Percentiles rank a stretch among this genome's conserved stretches.
Evolutionary conservation across 257 asterid genomes (phyloP).

Genomic region (Penstemon newberryi): DNA sequence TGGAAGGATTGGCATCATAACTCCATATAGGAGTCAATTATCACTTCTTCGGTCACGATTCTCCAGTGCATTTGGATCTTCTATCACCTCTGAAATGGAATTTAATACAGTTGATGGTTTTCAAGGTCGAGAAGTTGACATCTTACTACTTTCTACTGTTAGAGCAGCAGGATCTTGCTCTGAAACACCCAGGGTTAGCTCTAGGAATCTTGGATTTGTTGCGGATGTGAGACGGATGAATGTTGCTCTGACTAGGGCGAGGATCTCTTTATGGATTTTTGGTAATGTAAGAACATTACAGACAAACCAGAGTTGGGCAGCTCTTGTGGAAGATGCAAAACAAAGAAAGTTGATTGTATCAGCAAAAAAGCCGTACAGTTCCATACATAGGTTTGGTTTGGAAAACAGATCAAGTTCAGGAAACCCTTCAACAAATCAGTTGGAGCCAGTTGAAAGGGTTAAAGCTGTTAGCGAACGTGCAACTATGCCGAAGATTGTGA

Average conservation of each 20-base stretch:
- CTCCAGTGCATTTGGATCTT: constrained; percentile 83
- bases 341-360: constrained; percentile 63
- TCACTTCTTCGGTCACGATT: constrained; percentile 78
- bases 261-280: constrained; percentile 79
- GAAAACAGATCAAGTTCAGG: constrained; percentile 37
- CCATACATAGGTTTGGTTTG: constrained; percentile 35
- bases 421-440: constrained; percentile 37
- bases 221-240: constrained; percentile 99
- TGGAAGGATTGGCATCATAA: constrained; percentile 81
- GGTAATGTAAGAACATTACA: constrained; percentile 79
- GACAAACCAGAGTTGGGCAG: constrained; percentile 77
- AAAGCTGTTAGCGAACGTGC: constrained; percentile 29
- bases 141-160: constrained; percentile 88
- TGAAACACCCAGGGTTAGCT: constrained; percentile 38
- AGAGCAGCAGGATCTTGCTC: constrained; percentile 72
- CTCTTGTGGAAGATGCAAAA: constrained; percentile 78
- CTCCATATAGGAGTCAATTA: constrained; percentile 87
- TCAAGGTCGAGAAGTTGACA: constrained; percentile 98
- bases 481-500: constrained; percentile 33
- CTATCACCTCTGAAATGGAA: constrained; percentile 78
- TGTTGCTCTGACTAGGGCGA: constrained; percentile 97
- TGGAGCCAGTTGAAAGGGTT: constrained; percentile 39
- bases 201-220: constrained; percentile 79
- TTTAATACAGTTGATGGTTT: constrained; percentile 97
- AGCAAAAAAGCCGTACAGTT: constrained; percentile 71